Conservation (phyloP, 176 grass and related monocot species). For the Hordeum vulgare region DNA sequence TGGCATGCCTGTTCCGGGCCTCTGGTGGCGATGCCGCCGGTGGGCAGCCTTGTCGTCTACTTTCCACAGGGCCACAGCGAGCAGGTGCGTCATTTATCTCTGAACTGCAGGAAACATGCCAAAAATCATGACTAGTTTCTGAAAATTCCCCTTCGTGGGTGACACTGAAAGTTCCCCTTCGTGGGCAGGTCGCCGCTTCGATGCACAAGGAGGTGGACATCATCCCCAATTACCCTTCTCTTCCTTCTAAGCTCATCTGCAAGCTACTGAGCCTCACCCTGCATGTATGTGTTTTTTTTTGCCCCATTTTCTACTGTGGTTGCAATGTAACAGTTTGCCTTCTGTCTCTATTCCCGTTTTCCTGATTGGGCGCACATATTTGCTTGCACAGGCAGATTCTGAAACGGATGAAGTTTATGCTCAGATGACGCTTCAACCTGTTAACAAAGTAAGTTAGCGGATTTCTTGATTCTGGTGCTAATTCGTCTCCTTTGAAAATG, state of each 20-base stretch:
- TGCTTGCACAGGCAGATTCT: slow-evolving; percentile 69
- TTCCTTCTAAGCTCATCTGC: slow-evolving; percentile 92
- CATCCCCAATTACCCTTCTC: slow-evolving; percentile 78
- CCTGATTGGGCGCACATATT: background rate
- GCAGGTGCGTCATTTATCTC: slow-evolving; percentile 42
- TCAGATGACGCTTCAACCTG: slow-evolving; percentile 98
- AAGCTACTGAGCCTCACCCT: slow-evolving; percentile 83
- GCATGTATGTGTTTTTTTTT: slow-evolving; percentile 45
- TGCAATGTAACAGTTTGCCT: background rate
- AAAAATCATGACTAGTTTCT: background rate
- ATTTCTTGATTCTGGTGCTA: background rate
- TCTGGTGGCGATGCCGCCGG: slow-evolving; percentile 72
- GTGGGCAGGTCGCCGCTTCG: slow-evolving; percentile 78
- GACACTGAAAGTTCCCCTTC: background rate
- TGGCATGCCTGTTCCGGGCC: slow-evolving; percentile 98
- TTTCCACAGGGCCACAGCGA: slow-evolving; percentile 98
- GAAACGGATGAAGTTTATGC: slow-evolving; percentile 99
- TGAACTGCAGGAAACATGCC: background rate
- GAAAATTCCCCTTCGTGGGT: background rate
- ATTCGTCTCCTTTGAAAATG: background rate
- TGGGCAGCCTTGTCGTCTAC: slow-evolving; percentile 88
- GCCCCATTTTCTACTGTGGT: background rate
- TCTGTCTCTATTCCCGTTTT: background rate
- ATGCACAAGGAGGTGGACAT: slow-evolving; percentile 91
- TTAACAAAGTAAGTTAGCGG: slow-evolving; percentile 67